Percentiles rank a stretch among this genome's conserved stretches.
phyloP scores from a whole-genome alignment of 495 filamentous ascomycete species.

The Penicillium arizonense region DNA sequence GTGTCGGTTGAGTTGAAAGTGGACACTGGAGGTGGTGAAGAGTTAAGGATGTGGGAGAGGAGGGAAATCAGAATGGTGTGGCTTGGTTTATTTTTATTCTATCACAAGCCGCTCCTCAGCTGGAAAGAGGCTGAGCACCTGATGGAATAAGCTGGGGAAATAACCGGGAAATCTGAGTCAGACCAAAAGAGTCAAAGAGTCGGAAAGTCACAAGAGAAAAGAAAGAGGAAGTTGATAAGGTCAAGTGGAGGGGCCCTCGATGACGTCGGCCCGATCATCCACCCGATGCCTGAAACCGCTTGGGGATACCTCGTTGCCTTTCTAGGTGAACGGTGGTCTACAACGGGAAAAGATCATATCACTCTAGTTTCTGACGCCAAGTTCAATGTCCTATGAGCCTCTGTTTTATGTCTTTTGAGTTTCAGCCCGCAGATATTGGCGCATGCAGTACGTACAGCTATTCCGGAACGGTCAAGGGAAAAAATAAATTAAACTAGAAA shows the following conservation, averaged over 20 bases:
- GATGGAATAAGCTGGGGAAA: background rate
- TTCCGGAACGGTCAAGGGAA: background rate
- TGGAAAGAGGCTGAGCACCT: slow-evolving; percentile 8
- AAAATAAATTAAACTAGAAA: background rate
- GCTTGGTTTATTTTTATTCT: slow-evolving; percentile 7
- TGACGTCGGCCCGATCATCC: slow-evolving; percentile 22
- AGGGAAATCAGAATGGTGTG: background rate
- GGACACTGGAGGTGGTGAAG: slow-evolving; percentile 12
- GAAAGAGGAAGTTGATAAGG: background rate
- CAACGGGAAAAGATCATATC: too few relatives aligned
- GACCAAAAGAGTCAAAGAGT: background rate
- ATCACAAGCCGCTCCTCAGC: slow-evolving; percentile 8
- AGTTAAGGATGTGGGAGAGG: background rate
- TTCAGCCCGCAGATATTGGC: too few relatives aligned
- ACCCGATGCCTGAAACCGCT: slow-evolving; percentile 1
- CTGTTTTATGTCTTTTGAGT: too few relatives aligned
- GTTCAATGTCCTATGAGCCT: too few relatives aligned
- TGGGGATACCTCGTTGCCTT: too few relatives aligned
- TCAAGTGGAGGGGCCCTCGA: slow-evolving; percentile 19
- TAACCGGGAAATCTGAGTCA: slow-evolving; percentile 7
- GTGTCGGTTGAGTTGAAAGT: slow-evolving; percentile 23
- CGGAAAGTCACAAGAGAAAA: background rate
- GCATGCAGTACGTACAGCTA: too few relatives aligned
- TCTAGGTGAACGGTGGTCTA: too few relatives aligned
- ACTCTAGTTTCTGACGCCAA: too few relatives aligned